Percentiles rank a stretch among this genome's conserved stretches.
phyloP scores from a whole-genome alignment of 2,329 filamentous ascomycete species.

The Drechslerella dactyloides region DNA sequence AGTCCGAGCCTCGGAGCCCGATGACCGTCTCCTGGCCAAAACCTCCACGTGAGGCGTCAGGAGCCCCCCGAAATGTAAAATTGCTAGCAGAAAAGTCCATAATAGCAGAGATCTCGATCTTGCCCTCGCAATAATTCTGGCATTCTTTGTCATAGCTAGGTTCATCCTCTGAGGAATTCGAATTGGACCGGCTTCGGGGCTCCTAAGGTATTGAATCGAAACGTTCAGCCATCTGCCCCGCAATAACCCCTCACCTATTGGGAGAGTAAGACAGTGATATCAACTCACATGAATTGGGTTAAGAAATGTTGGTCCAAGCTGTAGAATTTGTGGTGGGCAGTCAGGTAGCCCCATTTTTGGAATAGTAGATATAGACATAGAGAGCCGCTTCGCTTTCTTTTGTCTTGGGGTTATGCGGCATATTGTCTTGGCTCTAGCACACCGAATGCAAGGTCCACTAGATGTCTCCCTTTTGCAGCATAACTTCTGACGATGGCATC shows the following conservation, averaged over 20 bases:
- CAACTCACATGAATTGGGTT: not conserved
- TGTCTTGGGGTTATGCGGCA: slow-evolving; percentile 15
- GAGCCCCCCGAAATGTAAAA: not conserved
- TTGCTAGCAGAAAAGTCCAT: not conserved
- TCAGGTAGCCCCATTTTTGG: not conserved
- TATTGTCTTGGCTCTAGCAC: not conserved
- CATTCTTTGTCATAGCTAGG: not conserved
- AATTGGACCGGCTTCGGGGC: not conserved
- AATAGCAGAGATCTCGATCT: not conserved
- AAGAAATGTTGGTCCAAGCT: not conserved
- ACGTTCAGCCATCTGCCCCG: not conserved
- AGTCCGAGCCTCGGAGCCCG: not conserved
- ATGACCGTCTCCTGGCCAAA: not conserved
- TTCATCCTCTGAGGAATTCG: not conserved
- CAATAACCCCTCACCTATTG: not conserved
- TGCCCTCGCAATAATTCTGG: not conserved
- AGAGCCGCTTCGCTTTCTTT: slow-evolving; percentile 1
- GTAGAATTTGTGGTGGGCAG: not conserved
- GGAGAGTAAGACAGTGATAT: no score
- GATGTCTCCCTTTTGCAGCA: slow-evolving; percentile 11
- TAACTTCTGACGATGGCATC: slow-evolving; percentile 19
- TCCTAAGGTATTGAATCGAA: not conserved
- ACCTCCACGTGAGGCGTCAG: not conserved
- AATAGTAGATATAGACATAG: not conserved
- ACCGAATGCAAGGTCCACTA: slow-evolving; percentile 12